Conservation (phyloP, 192 early-diverging fungal genomes). For the Backusella circina region DNA sequence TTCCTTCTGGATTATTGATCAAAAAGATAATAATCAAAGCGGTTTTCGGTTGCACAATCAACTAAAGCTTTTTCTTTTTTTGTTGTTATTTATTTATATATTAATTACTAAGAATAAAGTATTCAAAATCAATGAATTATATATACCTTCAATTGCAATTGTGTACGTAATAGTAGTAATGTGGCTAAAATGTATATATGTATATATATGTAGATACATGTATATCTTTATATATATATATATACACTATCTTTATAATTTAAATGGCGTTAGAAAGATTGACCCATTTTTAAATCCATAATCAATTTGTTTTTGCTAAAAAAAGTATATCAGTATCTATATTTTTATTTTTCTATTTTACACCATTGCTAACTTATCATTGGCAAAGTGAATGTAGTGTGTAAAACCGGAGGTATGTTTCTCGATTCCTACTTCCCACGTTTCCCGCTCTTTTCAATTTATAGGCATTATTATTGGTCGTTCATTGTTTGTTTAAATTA, state of each 20-base stretch:
- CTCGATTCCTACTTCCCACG: not conserved
- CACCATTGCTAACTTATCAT: not conserved
- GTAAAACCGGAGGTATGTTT: conserved; percentile 2
- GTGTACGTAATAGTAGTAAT: not conserved
- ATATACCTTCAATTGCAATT: not conserved
- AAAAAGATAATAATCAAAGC: not conserved
- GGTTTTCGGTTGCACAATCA: not conserved
- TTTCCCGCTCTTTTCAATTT: not conserved
- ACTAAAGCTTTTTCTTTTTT: not conserved
- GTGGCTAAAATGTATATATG: not conserved
- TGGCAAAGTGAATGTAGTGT: not conserved
- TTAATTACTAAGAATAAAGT: not conserved
- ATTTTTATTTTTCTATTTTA: not conserved
- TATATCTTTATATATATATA: not conserved
- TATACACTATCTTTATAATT: not conserved
- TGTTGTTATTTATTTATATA: not conserved
- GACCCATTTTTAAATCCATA: not conserved
- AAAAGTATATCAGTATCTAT: not conserved
- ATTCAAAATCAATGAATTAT: not conserved
- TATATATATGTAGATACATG: not conserved
- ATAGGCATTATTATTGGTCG: not conserved
- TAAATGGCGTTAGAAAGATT: not conserved
- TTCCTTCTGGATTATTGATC: not conserved
- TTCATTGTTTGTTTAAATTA: not conserved
- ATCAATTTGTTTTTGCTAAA: not conserved